Evolutionary conservation across 345 rosid species (phyloP), one percentile per base, ranked within the genome.

Genomic region (Zanthoxylum bungeanum): DNA sequence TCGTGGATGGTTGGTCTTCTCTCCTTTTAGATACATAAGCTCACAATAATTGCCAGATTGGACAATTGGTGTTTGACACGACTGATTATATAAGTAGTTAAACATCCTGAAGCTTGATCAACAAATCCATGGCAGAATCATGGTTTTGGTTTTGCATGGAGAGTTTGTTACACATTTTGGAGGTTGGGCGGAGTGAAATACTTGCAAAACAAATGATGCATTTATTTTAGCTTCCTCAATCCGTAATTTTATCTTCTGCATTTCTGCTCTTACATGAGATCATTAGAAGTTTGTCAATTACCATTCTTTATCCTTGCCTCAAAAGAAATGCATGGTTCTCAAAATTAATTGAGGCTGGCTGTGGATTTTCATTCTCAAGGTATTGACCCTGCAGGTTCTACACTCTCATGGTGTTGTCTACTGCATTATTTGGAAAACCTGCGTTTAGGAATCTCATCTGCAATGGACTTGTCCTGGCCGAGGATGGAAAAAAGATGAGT

Each of bases 401-500:
- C 79, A 96, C 99, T 53, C 98, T 96, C 39, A 93, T 93, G 99
- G 99, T 96, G 76, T 80, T 96, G 84, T 89, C 99, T 50, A 96
- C 99, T 76, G 99, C 98, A 75, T 81, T 96, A 76, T 91, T 91
- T 73, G 97, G 90, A 56, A 93, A 87, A 70, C 99, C 99, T 21
- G 96, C 99, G 39, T 96, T 96, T 73, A 84, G 85, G 84, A 89
- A 93, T 83, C 88, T 96, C 55, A 86, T 96, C 58, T 96, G 99
- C 89, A 96, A 93, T 80, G 99, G 99, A 55, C 98, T 89, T 77
- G 98, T 96, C 40, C 88, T 93, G 73, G 98, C 95, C 27, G 95
- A 91, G 76, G 99, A 96, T 88, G 99, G 99, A 58, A 96, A 88
- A 81, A 96, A 96, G 88, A 96, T 96, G 99, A 82, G 90, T 83